These are phyloP conservation scores for Chlorella variabilis DNA, from an alignment of 163 green algal genomes.

Conservation along the genomic window DNA sequence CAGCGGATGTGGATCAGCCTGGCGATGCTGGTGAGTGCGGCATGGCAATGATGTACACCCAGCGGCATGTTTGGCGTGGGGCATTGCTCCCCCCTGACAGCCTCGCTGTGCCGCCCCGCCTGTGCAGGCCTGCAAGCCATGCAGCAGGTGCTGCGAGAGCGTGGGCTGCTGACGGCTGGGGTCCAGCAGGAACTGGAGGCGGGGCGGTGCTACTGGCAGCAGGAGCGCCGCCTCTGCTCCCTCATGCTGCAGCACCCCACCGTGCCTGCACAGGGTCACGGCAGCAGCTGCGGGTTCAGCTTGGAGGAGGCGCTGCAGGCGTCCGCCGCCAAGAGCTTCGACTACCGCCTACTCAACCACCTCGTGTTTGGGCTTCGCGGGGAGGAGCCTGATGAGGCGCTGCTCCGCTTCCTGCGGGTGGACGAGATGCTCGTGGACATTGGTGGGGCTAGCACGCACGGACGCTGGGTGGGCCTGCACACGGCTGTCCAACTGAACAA, in stretches of 20 bases:
- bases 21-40: conserved; percentile 46
- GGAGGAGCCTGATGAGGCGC: conserved; percentile 3
- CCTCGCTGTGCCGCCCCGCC: neutral
- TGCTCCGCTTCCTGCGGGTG: conserved; percentile 68
- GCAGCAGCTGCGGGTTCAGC: conserved; percentile 38
- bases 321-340: conserved; percentile 76
- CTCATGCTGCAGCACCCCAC: conserved; percentile 17
- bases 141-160: conserved; percentile 15
- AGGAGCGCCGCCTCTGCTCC: conserved; percentile 60
- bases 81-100: too few species aligned
- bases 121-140: conserved; percentile 29
- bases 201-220: conserved; percentile 74
- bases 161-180: conserved; percentile 21
- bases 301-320: conserved; percentile 60
- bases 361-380: conserved; percentile 48
- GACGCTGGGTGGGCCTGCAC: too few species aligned
- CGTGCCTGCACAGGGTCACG: neutral
- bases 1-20: neutral
- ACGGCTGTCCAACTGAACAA: too few species aligned
- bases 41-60: neutral
- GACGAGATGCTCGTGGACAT: conserved; percentile 85
- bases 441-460: conserved; percentile 51
- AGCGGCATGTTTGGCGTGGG: too few species aligned
- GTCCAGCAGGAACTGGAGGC: conserved; percentile 32
- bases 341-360: conserved; percentile 71